Percentiles rank a stretch among this genome's conserved stretches.
These are phyloP conservation scores for Thermochaetoides dissita DNA, from an alignment of 2,329 filamentous ascomycete species.

Conservation along the genomic window DNA sequence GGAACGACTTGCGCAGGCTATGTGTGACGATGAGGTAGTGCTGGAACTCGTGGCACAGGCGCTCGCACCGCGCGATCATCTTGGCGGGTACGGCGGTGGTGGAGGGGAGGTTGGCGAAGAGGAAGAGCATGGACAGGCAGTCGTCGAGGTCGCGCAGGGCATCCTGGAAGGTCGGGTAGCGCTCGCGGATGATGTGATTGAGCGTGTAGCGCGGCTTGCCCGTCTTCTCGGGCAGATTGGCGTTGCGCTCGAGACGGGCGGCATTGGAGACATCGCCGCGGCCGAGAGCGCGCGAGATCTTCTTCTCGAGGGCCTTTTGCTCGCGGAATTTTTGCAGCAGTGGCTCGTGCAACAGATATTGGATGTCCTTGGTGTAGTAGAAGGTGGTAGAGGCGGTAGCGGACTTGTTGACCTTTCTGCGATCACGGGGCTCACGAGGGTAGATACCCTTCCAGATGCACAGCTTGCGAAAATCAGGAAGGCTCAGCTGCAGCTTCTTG, in stretches of 20 bases:
- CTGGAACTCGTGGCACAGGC: slow-evolving; percentile 87
- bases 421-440: slow-evolving; percentile 88
- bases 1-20: slow-evolving; percentile 85
- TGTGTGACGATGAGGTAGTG: slow-evolving; percentile 92
- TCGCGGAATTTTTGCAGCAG: slow-evolving; percentile 90
- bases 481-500: slow-evolving; percentile 91
- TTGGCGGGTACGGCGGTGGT: slow-evolving; percentile 81
- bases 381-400: slow-evolving; percentile 87
- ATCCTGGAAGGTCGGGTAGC: slow-evolving; percentile 93
- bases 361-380: slow-evolving; percentile 85
- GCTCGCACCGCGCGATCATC: slow-evolving; percentile 90
- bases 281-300: slow-evolving; percentile 84
- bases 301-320: slow-evolving; percentile 92
- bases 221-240: slow-evolving; percentile 76
- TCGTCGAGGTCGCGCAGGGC: slow-evolving; percentile 90
- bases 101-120: slow-evolving; percentile 92
- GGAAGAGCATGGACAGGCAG: slow-evolving; percentile 89
- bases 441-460: slow-evolving; percentile 99
- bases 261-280: slow-evolving; percentile 85
- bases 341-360: slow-evolving; percentile 94
- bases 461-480: slow-evolving; percentile 92
- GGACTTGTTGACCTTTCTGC: slow-evolving; percentile 91
- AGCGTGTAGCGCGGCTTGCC: slow-evolving; percentile 80
- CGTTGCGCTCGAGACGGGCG: slow-evolving; percentile 72
- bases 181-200: slow-evolving; percentile 94